A percentile compares a stretch with the other conserved stretches of the same genome.
phyloP scores from a whole-genome alignment of 805 yeast genomes.

The Pichia kluyveri region DNA sequence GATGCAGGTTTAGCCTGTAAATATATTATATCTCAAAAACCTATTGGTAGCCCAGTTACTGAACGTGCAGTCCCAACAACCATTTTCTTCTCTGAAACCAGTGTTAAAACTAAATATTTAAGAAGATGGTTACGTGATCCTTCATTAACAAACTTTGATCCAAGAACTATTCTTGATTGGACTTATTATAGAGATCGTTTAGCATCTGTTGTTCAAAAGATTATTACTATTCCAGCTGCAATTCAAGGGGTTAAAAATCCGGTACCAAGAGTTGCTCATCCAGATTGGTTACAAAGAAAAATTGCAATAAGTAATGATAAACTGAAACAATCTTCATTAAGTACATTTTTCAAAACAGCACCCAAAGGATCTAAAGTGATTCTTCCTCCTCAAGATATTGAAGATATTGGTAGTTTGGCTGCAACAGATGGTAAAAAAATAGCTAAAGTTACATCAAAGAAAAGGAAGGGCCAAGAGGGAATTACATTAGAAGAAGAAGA shows the following conservation, averaged over 20 bases:
- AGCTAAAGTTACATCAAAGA: conserved; percentile 39
- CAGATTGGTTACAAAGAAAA: conserved; percentile 77
- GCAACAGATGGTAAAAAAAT: conserved; percentile 26
- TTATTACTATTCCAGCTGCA: conserved; percentile 96
- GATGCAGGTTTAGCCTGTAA: conserved; percentile 95
- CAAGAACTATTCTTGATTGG: conserved; percentile 90
- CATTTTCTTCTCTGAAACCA: conserved; percentile 75
- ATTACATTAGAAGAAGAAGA: conserved; percentile 35
- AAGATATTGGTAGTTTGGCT: conserved; percentile 48
- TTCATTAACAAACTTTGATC: conserved; percentile 70
- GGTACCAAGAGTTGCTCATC: conserved; percentile 89
- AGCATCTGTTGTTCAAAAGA: conserved; percentile 88
- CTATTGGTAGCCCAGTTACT: conserved; percentile 81
- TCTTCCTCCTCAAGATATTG: conserved; percentile 29
- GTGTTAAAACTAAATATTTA: conserved; percentile 62
- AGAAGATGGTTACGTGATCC: conserved; percentile 85
- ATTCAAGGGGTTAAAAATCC: conserved; percentile 82
- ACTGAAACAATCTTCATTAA: conserved; percentile 60
- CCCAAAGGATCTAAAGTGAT: conserved; percentile 27
- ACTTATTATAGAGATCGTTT: conserved; percentile 81
- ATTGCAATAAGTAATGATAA: conserved; percentile 55
- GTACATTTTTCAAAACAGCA: conserved; percentile 44
- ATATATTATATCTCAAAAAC: conserved; percentile 80
- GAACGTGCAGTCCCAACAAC: conserved; percentile 97
- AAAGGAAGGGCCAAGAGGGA: conserved; percentile 29